Conservation (phyloP, 148 eudicot genomes). For the Arbutus unedo region DNA sequence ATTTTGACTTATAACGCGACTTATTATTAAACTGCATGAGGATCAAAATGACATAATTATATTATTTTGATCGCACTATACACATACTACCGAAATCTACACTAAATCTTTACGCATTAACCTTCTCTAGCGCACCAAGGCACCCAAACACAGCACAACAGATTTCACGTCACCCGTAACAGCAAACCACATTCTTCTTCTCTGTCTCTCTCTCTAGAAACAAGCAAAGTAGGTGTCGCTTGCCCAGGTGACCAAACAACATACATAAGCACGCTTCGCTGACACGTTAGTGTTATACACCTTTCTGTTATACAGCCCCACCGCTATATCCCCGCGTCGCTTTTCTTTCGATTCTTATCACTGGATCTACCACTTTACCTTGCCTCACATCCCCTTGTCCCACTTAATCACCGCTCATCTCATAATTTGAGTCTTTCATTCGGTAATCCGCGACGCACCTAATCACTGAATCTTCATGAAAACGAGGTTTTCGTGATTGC, state of each 20-base stretch:
- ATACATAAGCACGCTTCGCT: background rate
- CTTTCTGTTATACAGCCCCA: background rate
- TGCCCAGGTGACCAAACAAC: background rate
- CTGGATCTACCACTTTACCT: background rate
- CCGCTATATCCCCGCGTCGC: background rate
- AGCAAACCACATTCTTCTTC: background rate
- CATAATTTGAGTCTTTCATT: background rate
- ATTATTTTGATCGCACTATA: too few species aligned
- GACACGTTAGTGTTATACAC: background rate
- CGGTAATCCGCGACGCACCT: background rate
- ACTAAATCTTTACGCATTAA: background rate
- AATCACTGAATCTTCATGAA: background rate
- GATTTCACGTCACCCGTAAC: background rate
- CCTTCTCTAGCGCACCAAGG: background rate
- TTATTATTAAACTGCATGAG: too few species aligned
- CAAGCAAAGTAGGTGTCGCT: conserved; percentile 10
- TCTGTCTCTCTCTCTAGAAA: background rate
- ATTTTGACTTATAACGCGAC: too few species aligned
- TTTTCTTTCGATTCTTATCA: background rate
- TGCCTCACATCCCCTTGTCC: background rate
- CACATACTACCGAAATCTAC: too few species aligned
- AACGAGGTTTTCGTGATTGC: background rate
- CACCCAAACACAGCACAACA: background rate
- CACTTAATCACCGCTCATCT: background rate
- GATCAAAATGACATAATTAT: too few species aligned